These are phyloP conservation scores for Graphium sp. DNA, from an alignment of 2,329 filamentous ascomycete genomes.

Conservation along the genomic window DNA sequence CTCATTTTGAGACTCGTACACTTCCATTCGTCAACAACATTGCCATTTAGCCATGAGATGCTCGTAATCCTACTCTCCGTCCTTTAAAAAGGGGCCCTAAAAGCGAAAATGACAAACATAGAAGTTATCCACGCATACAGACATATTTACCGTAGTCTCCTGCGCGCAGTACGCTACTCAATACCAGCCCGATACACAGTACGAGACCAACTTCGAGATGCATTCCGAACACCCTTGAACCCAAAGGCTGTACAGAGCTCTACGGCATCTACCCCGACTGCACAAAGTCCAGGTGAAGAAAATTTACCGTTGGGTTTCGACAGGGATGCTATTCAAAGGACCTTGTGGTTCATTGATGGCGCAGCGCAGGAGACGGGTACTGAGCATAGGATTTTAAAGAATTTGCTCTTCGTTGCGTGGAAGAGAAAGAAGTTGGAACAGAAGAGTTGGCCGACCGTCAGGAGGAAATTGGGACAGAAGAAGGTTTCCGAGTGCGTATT, in stretches of 20 bases:
- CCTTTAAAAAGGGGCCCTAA: no score
- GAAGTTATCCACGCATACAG: slow-evolving; percentile 51
- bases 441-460: slow-evolving; percentile 6
- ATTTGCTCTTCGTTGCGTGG: slow-evolving; percentile 36
- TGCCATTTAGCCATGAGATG: no score
- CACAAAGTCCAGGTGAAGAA: no score
- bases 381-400: slow-evolving; percentile 59
- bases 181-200: slow-evolving; percentile 48
- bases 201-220: slow-evolving; percentile 39
- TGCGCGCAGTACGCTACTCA: slow-evolving; percentile 58
- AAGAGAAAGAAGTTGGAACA: slow-evolving; percentile 14
- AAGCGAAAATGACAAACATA: slow-evolving; percentile 9
- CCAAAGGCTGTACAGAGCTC: background rate
- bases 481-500: slow-evolving; percentile 4
- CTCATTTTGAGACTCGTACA: no score
- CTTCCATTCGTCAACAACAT: no score
- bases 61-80: no score
- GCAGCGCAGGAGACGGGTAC: slow-evolving; percentile 46
- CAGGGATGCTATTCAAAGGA: slow-evolving; percentile 38
- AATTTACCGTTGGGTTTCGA: slow-evolving; percentile 25
- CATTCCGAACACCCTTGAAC: slow-evolving; percentile 29
- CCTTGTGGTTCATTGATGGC: slow-evolving; percentile 51
- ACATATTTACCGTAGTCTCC: slow-evolving; percentile 44
- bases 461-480: slow-evolving; percentile 7
- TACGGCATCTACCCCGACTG: background rate